A percentile compares a stretch with the other conserved stretches of the same genome.
These are phyloP conservation scores for Alectoria sarmentosa DNA, from an alignment of 495 filamentous ascomycete species.

Conservation along the genomic window DNA sequence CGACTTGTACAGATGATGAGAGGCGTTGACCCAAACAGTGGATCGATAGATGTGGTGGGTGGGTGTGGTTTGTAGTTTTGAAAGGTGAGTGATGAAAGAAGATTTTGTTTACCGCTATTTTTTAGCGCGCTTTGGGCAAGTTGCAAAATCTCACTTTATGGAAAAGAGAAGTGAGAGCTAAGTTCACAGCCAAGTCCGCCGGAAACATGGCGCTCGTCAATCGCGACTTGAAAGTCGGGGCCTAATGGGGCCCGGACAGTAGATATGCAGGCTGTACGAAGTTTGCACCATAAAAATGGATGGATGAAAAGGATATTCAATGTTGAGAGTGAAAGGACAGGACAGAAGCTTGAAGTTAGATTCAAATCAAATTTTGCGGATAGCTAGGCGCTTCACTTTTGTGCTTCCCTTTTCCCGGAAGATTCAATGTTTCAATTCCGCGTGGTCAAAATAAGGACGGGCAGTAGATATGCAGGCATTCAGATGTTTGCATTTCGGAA, in stretches of 20 bases:
- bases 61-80: neutral
- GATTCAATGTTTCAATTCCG: neutral
- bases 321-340: neutral
- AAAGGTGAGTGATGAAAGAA: neutral
- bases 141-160: neutral
- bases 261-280: neutral
- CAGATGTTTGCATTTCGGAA: neutral
- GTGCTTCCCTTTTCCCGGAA: neutral
- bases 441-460: no score
- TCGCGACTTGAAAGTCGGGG: neutral
- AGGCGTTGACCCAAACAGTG: neutral
- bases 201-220: neutral
- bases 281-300: neutral
- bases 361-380: neutral
- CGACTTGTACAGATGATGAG: neutral
- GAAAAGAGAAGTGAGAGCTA: neutral
- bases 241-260: neutral
- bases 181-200: neutral
- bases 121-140: neutral
- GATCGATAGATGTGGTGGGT: neutral
- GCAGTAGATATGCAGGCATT: neutral
- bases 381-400: neutral
- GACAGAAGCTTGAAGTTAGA: neutral
- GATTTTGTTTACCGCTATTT: neutral
- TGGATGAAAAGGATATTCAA: neutral